Evolutionary conservation across 805 yeast genomes (phyloP).

Genomic region (Barnettozyma sp.): DNA sequence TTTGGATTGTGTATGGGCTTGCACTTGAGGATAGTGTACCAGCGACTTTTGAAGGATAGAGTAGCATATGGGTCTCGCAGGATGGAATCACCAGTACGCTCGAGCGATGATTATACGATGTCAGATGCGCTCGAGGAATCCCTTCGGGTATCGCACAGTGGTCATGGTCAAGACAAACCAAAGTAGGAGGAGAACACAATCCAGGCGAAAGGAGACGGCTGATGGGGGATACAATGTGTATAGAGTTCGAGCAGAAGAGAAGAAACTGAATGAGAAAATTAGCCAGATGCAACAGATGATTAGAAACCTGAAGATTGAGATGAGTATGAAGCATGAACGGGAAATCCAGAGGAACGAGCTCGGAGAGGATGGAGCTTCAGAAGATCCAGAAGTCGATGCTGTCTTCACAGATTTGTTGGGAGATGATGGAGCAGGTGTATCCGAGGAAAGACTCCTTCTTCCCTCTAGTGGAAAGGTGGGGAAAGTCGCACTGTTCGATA

Average conservation of each 20-base stretch:
- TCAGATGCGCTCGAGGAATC: no score
- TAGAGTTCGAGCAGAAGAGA: slow-evolving; percentile 1
- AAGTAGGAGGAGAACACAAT: no score
- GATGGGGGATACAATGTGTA: slow-evolving; percentile 3
- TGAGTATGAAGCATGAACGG: slow-evolving; percentile 14
- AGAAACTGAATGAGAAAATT: slow-evolving; percentile 14
- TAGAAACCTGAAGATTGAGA: slow-evolving; percentile 11
- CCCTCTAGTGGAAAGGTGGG: no score
- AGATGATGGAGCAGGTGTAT: no score
- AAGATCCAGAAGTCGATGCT: slow-evolving; percentile 19
- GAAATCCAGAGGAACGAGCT: slow-evolving; percentile 12
- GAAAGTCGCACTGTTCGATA: slow-evolving; percentile 20
- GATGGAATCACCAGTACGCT: background rate
- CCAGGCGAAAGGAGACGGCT: slow-evolving; percentile 1
- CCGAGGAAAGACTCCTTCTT: no score
- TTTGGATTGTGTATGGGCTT: no score
- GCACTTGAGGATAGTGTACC: no score
- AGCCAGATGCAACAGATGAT: slow-evolving; percentile 16
- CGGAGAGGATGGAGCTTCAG: slow-evolving; percentile 11
- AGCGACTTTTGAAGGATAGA: no score
- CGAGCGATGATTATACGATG: no score
- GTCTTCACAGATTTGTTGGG: slow-evolving; percentile 14
- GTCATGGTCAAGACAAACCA: slow-evolving; percentile 2
- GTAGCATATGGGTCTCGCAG: no score
- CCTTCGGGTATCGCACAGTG: slow-evolving; percentile 1